Conservation (phyloP, 2,329 filamentous ascomycete species). For the Cladosporium sp. region DNA sequence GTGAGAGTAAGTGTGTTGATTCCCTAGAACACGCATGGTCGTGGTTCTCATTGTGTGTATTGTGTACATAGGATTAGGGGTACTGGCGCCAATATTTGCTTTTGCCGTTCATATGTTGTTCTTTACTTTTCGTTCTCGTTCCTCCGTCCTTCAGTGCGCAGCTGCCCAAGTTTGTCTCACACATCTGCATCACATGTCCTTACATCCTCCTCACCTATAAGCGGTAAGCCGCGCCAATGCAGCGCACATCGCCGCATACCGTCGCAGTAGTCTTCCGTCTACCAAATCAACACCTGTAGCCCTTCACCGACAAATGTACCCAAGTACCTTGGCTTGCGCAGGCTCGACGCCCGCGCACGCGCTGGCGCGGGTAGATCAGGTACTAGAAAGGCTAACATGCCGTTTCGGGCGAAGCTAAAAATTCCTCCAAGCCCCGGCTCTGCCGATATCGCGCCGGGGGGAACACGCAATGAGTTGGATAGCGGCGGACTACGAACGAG, state of each 20-base stretch:
- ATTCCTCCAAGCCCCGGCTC: not conserved
- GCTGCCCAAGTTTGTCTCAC: not conserved
- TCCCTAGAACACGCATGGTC: slow-evolving; percentile 5
- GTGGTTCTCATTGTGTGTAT: slow-evolving; percentile 5
- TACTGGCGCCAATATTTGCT: slow-evolving; percentile 7
- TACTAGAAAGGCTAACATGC: not conserved
- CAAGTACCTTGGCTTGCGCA: slow-evolving; percentile 4
- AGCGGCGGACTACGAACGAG: not conserved
- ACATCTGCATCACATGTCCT: not conserved
- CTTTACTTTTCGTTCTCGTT: not conserved
- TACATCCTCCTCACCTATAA: not conserved
- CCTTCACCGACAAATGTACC: not conserved
- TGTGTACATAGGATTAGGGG: slow-evolving; percentile 11
- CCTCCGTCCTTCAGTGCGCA: not conserved
- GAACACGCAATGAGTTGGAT: not conserved
- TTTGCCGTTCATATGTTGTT: slow-evolving; percentile 1
- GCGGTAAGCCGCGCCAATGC: not conserved
- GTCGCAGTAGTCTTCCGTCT: not conserved
- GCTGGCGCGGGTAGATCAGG: not conserved
- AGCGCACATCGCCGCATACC: not conserved
- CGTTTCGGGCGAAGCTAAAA: not conserved
- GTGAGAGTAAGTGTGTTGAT: slow-evolving; percentile 4
- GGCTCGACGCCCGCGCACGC: no score
- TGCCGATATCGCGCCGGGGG: slow-evolving; percentile 1
- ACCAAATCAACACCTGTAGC: not conserved